Percentiles rank a stretch among this genome's conserved stretches.
Conservation (phyloP, 768 basidiomycete species). For the Hysterangium stoloniferum region DNA sequence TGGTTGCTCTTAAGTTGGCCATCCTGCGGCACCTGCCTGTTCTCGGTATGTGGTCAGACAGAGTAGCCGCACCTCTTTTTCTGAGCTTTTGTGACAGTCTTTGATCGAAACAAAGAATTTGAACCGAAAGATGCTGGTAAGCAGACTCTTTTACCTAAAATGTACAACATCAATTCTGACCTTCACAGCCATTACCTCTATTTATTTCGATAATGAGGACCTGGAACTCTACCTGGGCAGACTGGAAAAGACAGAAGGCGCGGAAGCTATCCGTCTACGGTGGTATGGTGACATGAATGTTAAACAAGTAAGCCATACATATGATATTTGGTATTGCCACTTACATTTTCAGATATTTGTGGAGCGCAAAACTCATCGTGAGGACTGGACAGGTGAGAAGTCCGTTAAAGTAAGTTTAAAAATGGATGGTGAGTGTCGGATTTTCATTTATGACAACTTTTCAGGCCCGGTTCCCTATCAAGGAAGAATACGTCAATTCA, state of each 20-base stretch:
- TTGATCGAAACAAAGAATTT: slow-evolving; percentile 90
- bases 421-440: slow-evolving; percentile 30
- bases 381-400: slow-evolving; percentile 99
- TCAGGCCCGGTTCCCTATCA: slow-evolving; percentile 72
- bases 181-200: slow-evolving; percentile 79
- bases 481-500: slow-evolving; percentile 87
- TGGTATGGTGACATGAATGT: slow-evolving; percentile 92
- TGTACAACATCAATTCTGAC: not conserved
- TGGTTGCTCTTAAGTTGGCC: slow-evolving; percentile 87
- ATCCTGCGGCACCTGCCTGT: slow-evolving; percentile 91
- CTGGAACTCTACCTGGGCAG: slow-evolving; percentile 94
- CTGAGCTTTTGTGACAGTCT: slow-evolving; percentile 43
- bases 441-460: slow-evolving; percentile 35
- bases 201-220: slow-evolving; percentile 95
- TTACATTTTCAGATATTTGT: slow-evolving; percentile 58
- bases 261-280: slow-evolving; percentile 89
- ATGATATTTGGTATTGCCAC: slow-evolving; percentile 12
- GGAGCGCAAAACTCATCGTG: slow-evolving; percentile 87
- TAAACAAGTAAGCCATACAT: slow-evolving; percentile 74
- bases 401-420: slow-evolving; percentile 81
- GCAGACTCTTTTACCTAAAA: slow-evolving; percentile 10
- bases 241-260: slow-evolving; percentile 97
- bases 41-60: slow-evolving; percentile 50
- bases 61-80: not conserved
- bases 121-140: slow-evolving; percentile 74